phyloP scores from a whole-genome alignment of 768 basidiomycete species.

The Lyophyllum decastes region DNA sequence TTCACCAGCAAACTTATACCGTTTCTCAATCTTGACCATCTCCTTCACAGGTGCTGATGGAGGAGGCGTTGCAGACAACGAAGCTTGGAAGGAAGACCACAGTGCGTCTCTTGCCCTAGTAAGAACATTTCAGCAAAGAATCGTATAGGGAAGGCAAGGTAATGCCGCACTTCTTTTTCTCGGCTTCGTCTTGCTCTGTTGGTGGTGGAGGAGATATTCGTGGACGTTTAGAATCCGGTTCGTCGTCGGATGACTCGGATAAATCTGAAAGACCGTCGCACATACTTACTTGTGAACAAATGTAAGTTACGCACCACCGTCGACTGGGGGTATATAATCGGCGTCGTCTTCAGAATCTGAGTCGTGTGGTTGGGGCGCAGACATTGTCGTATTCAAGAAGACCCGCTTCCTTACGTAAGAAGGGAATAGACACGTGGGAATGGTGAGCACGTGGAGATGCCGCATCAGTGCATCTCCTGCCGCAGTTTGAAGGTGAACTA shows the following conservation, averaged over 20 bases:
- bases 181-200: constrained; percentile 35
- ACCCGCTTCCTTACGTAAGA: too few species aligned
- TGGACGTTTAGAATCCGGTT: constrained; percentile 34
- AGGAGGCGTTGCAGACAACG: constrained; percentile 40
- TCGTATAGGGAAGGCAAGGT: background rate
- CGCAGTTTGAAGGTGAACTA: too few species aligned
- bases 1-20: constrained; percentile 77
- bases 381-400: constrained; percentile 2
- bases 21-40: constrained; percentile 68
- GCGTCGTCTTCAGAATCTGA: constrained; percentile 67
- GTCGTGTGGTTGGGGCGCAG: constrained; percentile 17
- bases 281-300: background rate
- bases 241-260: constrained; percentile 41
- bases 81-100: constrained; percentile 72
- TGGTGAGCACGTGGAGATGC: too few species aligned
- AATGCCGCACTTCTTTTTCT: constrained; percentile 44
- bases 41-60: constrained; percentile 28
- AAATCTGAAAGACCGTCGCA: constrained; percentile 21
- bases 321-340: constrained; percentile 63
- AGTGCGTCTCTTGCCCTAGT: constrained; percentile 60
- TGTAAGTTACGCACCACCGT: constrained; percentile 32
- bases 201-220: constrained; percentile 26
- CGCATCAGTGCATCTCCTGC: too few species aligned
- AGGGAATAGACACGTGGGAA: too few species aligned
- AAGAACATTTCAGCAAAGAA: constrained; percentile 6